phyloP scores from a whole-genome alignment of 2,329 filamentous ascomycete genomes.

The Dactylellina sp. region DNA sequence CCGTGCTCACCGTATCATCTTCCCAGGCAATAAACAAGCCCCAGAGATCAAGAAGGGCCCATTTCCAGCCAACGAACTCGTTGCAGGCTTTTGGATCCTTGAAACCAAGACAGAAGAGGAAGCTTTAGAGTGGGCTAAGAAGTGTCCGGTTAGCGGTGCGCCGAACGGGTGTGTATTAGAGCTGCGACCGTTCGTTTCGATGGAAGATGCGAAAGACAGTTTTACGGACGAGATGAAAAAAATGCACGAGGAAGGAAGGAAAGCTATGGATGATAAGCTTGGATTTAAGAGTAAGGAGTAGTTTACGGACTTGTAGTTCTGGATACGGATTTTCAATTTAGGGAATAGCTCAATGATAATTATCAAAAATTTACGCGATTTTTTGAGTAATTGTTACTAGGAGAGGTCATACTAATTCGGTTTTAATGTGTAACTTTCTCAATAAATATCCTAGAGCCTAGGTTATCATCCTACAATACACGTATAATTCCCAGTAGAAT shows the following conservation, averaged over 20 bases:
- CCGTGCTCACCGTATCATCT: conserved; percentile 34
- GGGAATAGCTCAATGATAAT: no score
- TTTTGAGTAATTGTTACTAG: no score
- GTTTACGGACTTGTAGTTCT: no score
- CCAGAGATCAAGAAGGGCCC: conserved; percentile 36
- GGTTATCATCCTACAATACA: no score
- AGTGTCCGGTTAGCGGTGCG: conserved; percentile 32
- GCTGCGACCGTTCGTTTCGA: conserved; percentile 37
- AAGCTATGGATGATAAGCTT: conserved; percentile 25
- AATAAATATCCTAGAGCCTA: no score
- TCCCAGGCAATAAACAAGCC: conserved; percentile 11
- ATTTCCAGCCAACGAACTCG: conserved; percentile 38
- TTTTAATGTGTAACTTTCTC: no score
- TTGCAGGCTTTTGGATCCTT: conserved; percentile 48
- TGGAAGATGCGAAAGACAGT: conserved; percentile 38
- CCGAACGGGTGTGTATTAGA: conserved; percentile 32
- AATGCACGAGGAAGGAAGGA: conserved; percentile 28
- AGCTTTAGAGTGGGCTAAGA: conserved; percentile 43
- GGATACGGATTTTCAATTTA: no score
- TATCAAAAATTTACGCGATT: no score
- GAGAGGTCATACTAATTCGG: no score
- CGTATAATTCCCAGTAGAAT: no score
- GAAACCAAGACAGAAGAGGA: conserved; percentile 46
- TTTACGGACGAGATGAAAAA: conserved; percentile 40
- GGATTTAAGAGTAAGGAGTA: conserved; percentile 35